These are phyloP conservation scores for Pleurotus pulmonarius DNA, from an alignment of 768 basidiomycete species.

Conservation along the genomic window DNA sequence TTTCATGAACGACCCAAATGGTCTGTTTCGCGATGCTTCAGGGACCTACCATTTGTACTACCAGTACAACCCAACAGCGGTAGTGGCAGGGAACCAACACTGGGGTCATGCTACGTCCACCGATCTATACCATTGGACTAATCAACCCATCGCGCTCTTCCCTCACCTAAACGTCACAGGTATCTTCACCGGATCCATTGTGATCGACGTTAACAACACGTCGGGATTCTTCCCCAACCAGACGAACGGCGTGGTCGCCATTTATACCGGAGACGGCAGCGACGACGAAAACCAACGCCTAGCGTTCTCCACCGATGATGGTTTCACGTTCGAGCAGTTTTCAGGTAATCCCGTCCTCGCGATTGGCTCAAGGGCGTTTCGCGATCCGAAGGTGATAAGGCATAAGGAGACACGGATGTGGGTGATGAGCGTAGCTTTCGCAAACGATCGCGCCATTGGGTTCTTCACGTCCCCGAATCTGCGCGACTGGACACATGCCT, in stretches of 20 bases:
- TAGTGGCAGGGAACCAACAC: not conserved
- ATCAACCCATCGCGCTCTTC: not conserved
- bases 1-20: not conserved
- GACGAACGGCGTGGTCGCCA: not conserved
- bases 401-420: not conserved
- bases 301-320: not conserved
- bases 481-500: not conserved
- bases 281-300: not conserved
- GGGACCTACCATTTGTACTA: not conserved
- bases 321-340: not conserved
- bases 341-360: not conserved
- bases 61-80: not conserved
- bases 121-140: slow-evolving; percentile 2
- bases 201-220: not conserved
- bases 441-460: not conserved
- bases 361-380: not conserved
- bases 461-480: slow-evolving; percentile 1
- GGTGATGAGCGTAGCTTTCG: not conserved
- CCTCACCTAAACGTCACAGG: not conserved
- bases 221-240: not conserved
- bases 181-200: not conserved
- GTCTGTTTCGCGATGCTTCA: not conserved
- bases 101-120: not conserved
- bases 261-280: not conserved
- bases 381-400: not conserved